phyloP scores from a whole-genome alignment of 805 yeast species.

The Candida loeiensis region DNA sequence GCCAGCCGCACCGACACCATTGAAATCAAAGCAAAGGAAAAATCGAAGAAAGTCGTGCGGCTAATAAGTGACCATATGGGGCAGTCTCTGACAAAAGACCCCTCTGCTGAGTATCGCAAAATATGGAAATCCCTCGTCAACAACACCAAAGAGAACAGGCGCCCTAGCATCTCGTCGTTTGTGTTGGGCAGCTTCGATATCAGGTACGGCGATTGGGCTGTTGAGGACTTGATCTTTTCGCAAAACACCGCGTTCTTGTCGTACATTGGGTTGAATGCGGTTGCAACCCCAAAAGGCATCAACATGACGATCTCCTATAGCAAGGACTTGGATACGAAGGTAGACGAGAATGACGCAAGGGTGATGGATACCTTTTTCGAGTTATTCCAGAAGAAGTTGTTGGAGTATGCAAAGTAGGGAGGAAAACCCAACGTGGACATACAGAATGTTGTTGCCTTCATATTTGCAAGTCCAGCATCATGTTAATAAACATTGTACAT shows the following conservation, averaged over 20 bases:
- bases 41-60: not conserved
- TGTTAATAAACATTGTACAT: too few relatives aligned
- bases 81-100: not conserved
- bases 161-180: not conserved
- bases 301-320: not conserved
- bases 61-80: not conserved
- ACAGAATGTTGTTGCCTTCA: not conserved
- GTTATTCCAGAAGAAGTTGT: not conserved
- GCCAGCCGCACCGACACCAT: not conserved
- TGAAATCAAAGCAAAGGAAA: not conserved
- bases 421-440: not conserved
- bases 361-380: conserved; percentile 1
- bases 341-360: not conserved
- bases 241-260: not conserved
- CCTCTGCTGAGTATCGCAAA: not conserved
- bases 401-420: not conserved
- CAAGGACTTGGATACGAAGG: not conserved
- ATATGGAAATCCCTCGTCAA: not conserved
- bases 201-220: not conserved
- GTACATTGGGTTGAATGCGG: conserved; percentile 1
- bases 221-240: conserved; percentile 2
- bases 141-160: not conserved
- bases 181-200: conserved; percentile 1
- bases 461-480: too few relatives aligned
- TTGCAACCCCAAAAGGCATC: conserved; percentile 2